These are phyloP conservation scores for Entomortierella beljakovae DNA, from an alignment of 192 early-diverging fungal genomes.

Conservation along the genomic window DNA sequence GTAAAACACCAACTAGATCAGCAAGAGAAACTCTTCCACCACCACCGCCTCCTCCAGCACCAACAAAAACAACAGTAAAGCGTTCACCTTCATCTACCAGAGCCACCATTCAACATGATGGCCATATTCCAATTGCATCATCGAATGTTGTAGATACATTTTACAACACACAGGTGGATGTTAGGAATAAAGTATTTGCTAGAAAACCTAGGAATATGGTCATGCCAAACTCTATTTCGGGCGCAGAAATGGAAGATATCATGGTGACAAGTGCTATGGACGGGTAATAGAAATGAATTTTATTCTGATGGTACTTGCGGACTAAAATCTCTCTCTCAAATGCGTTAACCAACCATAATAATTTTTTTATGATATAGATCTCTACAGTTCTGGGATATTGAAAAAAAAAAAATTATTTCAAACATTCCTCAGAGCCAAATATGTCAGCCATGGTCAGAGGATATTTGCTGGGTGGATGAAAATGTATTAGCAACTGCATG, in stretches of 20 bases:
- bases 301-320: neutral
- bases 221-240: slow-evolving; percentile 19
- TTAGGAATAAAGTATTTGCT: slow-evolving; percentile 20
- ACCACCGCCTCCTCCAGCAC: too few species aligned
- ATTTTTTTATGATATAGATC: slow-evolving; percentile 10
- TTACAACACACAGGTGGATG: slow-evolving; percentile 28
- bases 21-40: too few species aligned
- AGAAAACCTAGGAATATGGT: slow-evolving; percentile 40
- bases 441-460: slow-evolving; percentile 44
- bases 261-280: slow-evolving; percentile 48
- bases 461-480: slow-evolving; percentile 47
- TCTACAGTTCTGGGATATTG: slow-evolving; percentile 49
- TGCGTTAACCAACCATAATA: neutral
- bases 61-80: neutral
- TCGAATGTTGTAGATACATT: slow-evolving; percentile 30
- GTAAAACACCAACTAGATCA: neutral
- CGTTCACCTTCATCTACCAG: neutral
- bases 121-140: slow-evolving; percentile 7
- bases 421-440: slow-evolving; percentile 21
- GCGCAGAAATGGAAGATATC: slow-evolving; percentile 32
- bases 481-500: slow-evolving; percentile 33
- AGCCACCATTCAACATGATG: neutral
- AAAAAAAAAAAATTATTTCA: slow-evolving; percentile 6
- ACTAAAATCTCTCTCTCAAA: neutral
- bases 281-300: slow-evolving; percentile 2